Evolutionary conservation across 2,329 filamentous ascomycete genomes (phyloP), one percentile per base, ranked within the genome.

Genomic region (Phoma herbarum): DNA sequence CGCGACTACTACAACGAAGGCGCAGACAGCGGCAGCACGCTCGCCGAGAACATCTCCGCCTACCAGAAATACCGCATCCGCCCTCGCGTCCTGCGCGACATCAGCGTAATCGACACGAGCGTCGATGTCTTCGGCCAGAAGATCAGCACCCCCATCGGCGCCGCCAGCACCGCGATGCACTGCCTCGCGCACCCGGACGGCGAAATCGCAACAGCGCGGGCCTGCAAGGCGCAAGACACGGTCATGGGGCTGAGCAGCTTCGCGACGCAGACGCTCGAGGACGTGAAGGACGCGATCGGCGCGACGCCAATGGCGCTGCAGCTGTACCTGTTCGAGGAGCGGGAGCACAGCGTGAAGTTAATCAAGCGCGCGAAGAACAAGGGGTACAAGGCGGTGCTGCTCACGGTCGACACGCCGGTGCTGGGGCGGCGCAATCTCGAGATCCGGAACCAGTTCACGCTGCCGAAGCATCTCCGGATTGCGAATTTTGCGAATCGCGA

Each of bases 231-330:
- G 12, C 72, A 75, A 42, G 72, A 73, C 0, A 59, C 79, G 6
- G 75, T 69, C 0, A 78, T 77, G 73, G 77, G 73, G 4, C 62
- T 77, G 57, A 74, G 75, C 2, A 79, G 74, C 4, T 72, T 78
- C 22, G 75, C 79, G 1, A 81, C 78, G 11, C 75, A 76, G 42
- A 73, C 77, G 11, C 72, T 82, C 18, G 76, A 79, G 45, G 72
- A 73, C 12, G 78, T 81, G 0, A 84, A 84, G 16, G 82, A 82
- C 60, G 75, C 75, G 1, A 72, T 88, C 1, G 64, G 60, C 0
- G 67, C 73, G 1, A 63, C 67, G 22, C 72, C 74, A 0, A 63
- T 76, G 10, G 77, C 75, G 20, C 64, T 77, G 25, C 78, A 79
- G 31, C 53, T 81, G 2, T 81, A 81, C 53, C 83, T 85, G 0